These are phyloP conservation scores for Brachypodium distachyon DNA, from an alignment of 202 grass and related monocot genomes.

Conservation along the genomic window DNA sequence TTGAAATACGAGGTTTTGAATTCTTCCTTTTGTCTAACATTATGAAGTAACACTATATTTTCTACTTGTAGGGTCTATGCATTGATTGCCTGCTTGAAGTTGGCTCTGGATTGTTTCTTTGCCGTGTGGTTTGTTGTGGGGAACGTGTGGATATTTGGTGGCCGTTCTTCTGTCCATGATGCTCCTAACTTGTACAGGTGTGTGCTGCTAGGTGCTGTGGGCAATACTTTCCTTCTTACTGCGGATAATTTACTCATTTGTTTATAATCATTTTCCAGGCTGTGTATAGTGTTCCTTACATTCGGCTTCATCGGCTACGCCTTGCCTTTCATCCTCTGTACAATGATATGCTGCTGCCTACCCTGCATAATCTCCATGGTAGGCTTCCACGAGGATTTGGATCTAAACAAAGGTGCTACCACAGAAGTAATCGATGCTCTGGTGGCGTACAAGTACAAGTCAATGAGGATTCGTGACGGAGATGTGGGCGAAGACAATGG, in stretches of 20 bases:
- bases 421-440: slow-evolving; percentile 66
- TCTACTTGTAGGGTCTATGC: slow-evolving; percentile 59
- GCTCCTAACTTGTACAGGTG: slow-evolving; percentile 88
- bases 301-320: slow-evolving; percentile 85
- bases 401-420: slow-evolving; percentile 64
- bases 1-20: neutral
- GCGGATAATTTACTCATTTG: neutral
- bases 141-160: slow-evolving; percentile 93
- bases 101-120: slow-evolving; percentile 88
- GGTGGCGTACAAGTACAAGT: slow-evolving; percentile 75
- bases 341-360: slow-evolving; percentile 88
- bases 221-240: neutral
- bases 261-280: slow-evolving; percentile 42
- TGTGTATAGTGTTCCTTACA: slow-evolving; percentile 86
- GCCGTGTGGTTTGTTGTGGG: slow-evolving; percentile 96
- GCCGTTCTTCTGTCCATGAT: slow-evolving; percentile 50
- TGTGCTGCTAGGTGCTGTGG: neutral
- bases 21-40: neutral
- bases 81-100: slow-evolving; percentile 71
- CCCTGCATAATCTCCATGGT: slow-evolving; percentile 92
- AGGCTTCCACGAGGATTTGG: slow-evolving; percentile 77
- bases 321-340: slow-evolving; percentile 87
- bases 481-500: slow-evolving; percentile 37
- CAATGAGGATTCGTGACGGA: slow-evolving; percentile 35
- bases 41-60: neutral